These are phyloP conservation scores for Hanseniaspora vineae DNA, from an alignment of 805 yeast species.

Conservation along the genomic window DNA sequence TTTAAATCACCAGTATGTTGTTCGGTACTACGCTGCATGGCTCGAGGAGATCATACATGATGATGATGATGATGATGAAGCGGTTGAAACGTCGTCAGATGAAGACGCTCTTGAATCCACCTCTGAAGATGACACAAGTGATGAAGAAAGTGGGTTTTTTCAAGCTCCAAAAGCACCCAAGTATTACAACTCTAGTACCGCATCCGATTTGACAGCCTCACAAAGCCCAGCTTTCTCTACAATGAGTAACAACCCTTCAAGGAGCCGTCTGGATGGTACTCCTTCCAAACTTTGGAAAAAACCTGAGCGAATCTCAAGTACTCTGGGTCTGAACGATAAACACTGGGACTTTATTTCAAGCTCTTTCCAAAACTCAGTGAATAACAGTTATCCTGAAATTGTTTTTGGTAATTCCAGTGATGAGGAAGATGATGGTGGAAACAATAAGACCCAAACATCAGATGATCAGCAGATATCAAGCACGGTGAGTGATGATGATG, in stretches of 20 bases:
- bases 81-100: conserved; percentile 22
- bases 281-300: conserved; percentile 2
- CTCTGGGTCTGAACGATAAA: neutral
- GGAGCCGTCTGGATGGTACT: neutral
- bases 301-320: neutral
- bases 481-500: conserved; percentile 8
- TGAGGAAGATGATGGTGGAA: conserved; percentile 10
- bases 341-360: conserved; percentile 58
- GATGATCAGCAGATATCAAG: conserved; percentile 2
- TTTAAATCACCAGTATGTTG: conserved; percentile 89
- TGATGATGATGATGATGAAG: conserved; percentile 27
- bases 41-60: conserved; percentile 50
- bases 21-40: conserved; percentile 96
- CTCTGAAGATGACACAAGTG: conserved; percentile 2
- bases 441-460: conserved; percentile 1
- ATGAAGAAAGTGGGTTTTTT: conserved; percentile 6
- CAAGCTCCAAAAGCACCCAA: neutral
- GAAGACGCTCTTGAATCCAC: conserved; percentile 11
- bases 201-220: neutral
- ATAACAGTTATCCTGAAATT: conserved; percentile 1
- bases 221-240: neutral
- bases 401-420: conserved; percentile 4
- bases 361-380: conserved; percentile 27
- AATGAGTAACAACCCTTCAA: too few relatives aligned
- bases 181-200: neutral